A percentile compares a stretch with the other conserved stretches of the same genome.
Conservation (phyloP, 2,329 filamentous ascomycete genomes). For the Pseudovirgaria hyperparasitica region DNA sequence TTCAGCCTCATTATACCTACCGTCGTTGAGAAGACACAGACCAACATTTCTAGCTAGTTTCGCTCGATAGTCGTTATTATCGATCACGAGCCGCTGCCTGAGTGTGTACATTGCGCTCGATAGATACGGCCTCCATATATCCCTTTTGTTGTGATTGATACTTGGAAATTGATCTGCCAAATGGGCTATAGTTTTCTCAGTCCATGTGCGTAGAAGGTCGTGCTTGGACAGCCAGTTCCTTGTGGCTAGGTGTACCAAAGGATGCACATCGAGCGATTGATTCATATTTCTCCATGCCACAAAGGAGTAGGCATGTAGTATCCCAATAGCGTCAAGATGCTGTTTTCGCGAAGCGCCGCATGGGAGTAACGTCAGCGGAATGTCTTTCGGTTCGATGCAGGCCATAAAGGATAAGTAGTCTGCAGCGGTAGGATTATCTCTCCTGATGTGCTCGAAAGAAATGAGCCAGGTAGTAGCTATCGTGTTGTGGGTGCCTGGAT, state of each 20-base stretch:
- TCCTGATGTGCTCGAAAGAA: conserved; percentile 22
- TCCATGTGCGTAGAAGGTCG: conserved; percentile 6
- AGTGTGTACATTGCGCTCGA: conserved; percentile 6
- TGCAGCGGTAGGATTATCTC: conserved; percentile 18
- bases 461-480: conserved; percentile 28
- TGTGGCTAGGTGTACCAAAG: conserved; percentile 10
- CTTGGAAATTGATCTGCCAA: conserved; percentile 7
- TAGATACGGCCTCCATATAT: conserved; percentile 8
- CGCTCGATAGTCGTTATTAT: conserved; percentile 5
- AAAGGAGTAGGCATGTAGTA: conserved; percentile 12
- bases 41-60: conserved; percentile 6
- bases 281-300: conserved; percentile 7
- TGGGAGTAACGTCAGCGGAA: conserved; percentile 10
- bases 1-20: conserved; percentile 5
- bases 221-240: conserved; percentile 7
- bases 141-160: conserved; percentile 7
- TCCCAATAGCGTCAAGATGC: conserved; percentile 10
- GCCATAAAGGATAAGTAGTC: conserved; percentile 27
- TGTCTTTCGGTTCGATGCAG: conserved; percentile 18
- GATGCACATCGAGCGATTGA: conserved; percentile 8
- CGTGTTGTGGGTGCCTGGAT: conserved; percentile 19
- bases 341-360: conserved; percentile 5
- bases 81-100: conserved; percentile 1
- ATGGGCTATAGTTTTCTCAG: conserved; percentile 5
- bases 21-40: conserved; percentile 5